Percentiles rank a stretch among this genome's conserved stretches.
Conservation (phyloP, 805 yeast species). For the Kazachstania martiniae region DNA sequence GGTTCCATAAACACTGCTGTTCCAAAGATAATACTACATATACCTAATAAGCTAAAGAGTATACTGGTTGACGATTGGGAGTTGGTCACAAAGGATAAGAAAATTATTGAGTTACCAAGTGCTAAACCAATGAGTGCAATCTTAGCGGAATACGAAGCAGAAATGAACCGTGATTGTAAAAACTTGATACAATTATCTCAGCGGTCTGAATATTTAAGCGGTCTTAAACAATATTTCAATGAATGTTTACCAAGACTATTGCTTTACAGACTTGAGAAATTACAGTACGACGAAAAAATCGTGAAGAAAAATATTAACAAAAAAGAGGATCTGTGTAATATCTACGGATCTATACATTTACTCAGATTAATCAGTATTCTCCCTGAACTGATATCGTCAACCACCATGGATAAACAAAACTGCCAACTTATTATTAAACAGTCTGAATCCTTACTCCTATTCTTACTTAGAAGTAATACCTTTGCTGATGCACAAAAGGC, state of each 20-base stretch:
- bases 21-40: constrained; percentile 38
- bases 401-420: constrained; percentile 73
- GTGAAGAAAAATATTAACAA: constrained; percentile 7
- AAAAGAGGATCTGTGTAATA: constrained; percentile 17
- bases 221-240: constrained; percentile 66
- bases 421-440: constrained; percentile 21
- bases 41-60: constrained; percentile 60
- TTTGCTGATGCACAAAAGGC: constrained; percentile 8
- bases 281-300: constrained; percentile 20
- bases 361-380: constrained; percentile 64
- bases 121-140: constrained; percentile 41
- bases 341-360: constrained; percentile 78
- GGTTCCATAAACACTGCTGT: constrained; percentile 1
- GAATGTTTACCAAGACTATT: constrained; percentile 36
- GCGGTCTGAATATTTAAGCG: constrained; percentile 56
- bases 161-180: constrained; percentile 1
- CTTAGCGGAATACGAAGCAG: constrained; percentile 39
- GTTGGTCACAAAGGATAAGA: constrained; percentile 67
- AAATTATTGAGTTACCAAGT: constrained; percentile 55
- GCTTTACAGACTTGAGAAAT: constrained; percentile 22
- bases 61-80: constrained; percentile 91
- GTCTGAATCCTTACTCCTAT: constrained; percentile 18
- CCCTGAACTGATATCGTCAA: constrained; percentile 73
- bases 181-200: constrained; percentile 32
- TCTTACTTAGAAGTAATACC: constrained; percentile 15